phyloP scores from a whole-genome alignment of 129 eudicot genomes.

The Flaveria trinervia region DNA sequence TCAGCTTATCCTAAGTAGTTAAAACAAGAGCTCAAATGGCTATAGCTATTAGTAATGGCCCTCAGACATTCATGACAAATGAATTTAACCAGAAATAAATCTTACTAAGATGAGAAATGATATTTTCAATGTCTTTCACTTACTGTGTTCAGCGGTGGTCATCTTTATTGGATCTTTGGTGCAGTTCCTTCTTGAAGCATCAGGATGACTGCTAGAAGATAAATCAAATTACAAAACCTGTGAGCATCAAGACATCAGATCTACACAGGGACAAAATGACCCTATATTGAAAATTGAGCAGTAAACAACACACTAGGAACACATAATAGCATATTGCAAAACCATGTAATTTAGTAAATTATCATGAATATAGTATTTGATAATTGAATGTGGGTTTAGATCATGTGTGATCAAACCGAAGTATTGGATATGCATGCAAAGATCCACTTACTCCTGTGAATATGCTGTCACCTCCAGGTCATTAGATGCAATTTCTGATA shows the following conservation, averaged over 20 bases:
- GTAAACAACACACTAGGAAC: conserved; percentile 20
- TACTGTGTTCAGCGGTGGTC: conserved; percentile 38
- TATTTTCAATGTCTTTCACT: conserved; percentile 33
- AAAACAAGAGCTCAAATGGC: conserved; percentile 1
- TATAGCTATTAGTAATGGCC: conserved; percentile 11
- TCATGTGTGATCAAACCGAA: conserved; percentile 25
- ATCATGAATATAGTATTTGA: conserved; percentile 17
- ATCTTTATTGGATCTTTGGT: conserved; percentile 41
- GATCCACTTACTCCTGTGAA: conserved; percentile 51
- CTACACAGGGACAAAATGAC: conserved; percentile 17
- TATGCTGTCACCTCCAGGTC: conserved; percentile 37
- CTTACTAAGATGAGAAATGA: conserved; percentile 4
- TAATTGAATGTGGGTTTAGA: conserved; percentile 6
- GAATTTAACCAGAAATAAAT: conserved; percentile 12
- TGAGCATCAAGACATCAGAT: conserved; percentile 26
- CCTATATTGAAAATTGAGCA: background rate
- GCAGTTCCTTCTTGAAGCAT: conserved; percentile 39
- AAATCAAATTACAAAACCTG: conserved; percentile 35
- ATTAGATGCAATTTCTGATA: conserved; percentile 53
- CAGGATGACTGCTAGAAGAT: conserved; percentile 33
- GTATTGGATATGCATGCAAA: conserved; percentile 22
- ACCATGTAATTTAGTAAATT: conserved; percentile 21
- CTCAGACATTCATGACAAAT: conserved; percentile 14
- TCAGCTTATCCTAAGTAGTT: conserved; percentile 1
- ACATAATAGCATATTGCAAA: conserved; percentile 6